Base-by-base conservation (phyloP, 2,329 filamentous ascomycete species). In the Madurella fahalii region DNA sequence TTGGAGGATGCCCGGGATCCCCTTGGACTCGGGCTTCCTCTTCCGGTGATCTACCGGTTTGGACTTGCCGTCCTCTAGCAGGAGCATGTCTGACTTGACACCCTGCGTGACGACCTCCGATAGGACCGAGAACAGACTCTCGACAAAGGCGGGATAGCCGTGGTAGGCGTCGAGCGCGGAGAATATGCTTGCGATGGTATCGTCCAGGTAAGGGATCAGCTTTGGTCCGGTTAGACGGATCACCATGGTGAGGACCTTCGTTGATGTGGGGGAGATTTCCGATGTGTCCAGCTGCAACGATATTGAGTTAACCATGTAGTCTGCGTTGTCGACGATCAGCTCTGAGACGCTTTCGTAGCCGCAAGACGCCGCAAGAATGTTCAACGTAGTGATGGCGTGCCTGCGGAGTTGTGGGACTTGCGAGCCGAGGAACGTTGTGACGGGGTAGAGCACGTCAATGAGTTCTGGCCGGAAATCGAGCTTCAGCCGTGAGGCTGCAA, bases 291-390 rank as follows among this genome's bases (percentile, higher is more conserved):
- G 80, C 58, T 91, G 89, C 57, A 97, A 72, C 0, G 89, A 90
- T 15, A 99, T 84, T 0, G 94, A 90, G 66, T 97, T 97, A 57
- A 97, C 86, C 72, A 99, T 88, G 68, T 99, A 99, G 70, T 99
- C 94, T 15, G 90, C 92, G 58, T 99, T 99, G 50, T 88, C 84
- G 30, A 97, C 82, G 40, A 99, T 86, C 60, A 99, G 75, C 15
- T 89, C 84, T 25, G 87, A 86, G 4, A 93, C 87, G 63, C 79
- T 85, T 0, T 67, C 58, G 64, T 97, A 99, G 2, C 81, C 83
- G 64, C 90, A 96, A 0, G 86, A 80, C 2, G 71, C 67, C 1
- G 93, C 86, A n/a, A 96, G 76, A 16, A 84, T 82, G 65, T 96
- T 94, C 13, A 99, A 77, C 37, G 89, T 88, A 4, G 84, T 82